Base-by-base conservation (phyloP, 495 filamentous ascomycete genomes). In the Talaromyces thailandensis region DNA sequence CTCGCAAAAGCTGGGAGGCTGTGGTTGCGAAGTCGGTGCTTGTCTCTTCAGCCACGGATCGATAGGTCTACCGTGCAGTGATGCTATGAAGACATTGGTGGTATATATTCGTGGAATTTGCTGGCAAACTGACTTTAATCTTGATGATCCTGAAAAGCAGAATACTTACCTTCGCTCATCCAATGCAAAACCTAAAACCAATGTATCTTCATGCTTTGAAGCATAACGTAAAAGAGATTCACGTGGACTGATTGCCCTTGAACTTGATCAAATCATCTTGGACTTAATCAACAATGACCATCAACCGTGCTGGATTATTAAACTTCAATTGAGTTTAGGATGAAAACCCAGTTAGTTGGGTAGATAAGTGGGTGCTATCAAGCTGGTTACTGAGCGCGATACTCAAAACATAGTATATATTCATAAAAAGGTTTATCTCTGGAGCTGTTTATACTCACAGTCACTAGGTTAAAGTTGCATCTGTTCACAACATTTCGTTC, bases 401-500 rank as follows among this genome's bases (percentile, higher is more conserved):
- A 59, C 73, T 4, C 65, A 69, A 50, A 60, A 67, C 28, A 67
- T 71, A 62, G 71, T 73, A 58, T 45, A 59, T 45, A 14, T 63
- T 43, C 23, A 21, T 50, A 2, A 57, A 57, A 11, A 16, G 4
- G 40, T 61, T 52, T 2, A 18, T 11, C 24, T 4, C 18, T 23
- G 14, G 56, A 14, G 31, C n/a, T 40, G 7, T 32, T 8, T 9
- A 29, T 21, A 56, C 14, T 56, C 32, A 25, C 57, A 40, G 4
- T 28, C 16, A 28, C 25, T 28, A 69, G 69, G 65, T 73, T 4
- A 70, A 65, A 61, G 48, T 58, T 18, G 68, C 71, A 45, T 21
- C 45, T n/a, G 12, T 12, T 29, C 24, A 67, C 16, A 63, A 69
- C 1, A 64, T 78, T n/a, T 68, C 69, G 0, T 76, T 76, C 63